Base-by-base conservation (phyloP, 2,329 filamentous ascomycete species). In the Hymenoscyphus linearis region DNA sequence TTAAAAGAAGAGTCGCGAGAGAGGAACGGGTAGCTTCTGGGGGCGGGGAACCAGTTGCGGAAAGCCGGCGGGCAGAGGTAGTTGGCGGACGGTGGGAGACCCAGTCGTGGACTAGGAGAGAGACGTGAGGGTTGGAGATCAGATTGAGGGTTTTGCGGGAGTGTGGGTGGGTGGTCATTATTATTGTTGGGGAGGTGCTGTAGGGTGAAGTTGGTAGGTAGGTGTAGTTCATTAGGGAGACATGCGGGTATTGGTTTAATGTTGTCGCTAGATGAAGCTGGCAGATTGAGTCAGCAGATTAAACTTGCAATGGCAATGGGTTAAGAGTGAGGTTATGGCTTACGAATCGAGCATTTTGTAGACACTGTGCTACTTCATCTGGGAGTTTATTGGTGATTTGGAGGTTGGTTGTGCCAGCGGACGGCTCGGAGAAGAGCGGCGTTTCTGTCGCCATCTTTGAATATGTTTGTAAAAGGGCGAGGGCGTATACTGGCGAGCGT, bases 171-270 rank as follows among this genome's bases (percentile, higher is more conserved):
- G 89, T 96, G 60, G 95, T 98, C 89, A 93, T 93, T 80, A 98
- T 89, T 72, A 98, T 96, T 66, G 92, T 89, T n/a, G 91, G 88
- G n/a, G 79, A 76, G 57, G 82, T 72, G 44, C 84, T 82, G 75
- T 86, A 88, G 44, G 86, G 87, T 16, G 89, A 90, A 5, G 82
- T 86, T 44, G 92, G 89, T 25, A 99, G 88, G 77, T 97, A 98
- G 72, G 95, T 98, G 80, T 98, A 98, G 80, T 96, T 97, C 95
- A 99, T 99, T 66, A 99, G 85, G 40, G 92, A 96, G 67, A 98
- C 91, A 74, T 98, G 91, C 10, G 95, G 95, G 65, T 86, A 81
- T 71, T 95, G 89, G 68, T 89, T 82, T 69, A 86, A 86, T 75
- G 90, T 96, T 60, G 95, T 99, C 69, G 95, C 93, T 58, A 99